These are phyloP conservation scores for Escallonia herrerae DNA, from an alignment of 129 eudicot species.

Conservation along the genomic window DNA sequence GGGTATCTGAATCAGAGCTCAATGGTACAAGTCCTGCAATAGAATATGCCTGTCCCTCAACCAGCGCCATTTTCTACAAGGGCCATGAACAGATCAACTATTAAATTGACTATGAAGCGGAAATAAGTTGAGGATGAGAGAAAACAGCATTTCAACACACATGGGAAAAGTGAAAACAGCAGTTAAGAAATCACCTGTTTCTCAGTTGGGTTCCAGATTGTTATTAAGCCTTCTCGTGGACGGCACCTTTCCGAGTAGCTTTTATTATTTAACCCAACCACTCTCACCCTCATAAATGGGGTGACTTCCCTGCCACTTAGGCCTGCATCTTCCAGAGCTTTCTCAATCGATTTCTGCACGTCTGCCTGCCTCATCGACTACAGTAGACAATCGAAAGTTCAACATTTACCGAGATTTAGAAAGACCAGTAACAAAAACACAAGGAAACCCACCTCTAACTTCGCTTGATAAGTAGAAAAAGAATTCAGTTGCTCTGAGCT, in stretches of 20 bases:
- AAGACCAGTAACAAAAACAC: background rate
- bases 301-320: conserved; percentile 61
- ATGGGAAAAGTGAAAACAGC: too few relatives aligned
- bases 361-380: conserved; percentile 65
- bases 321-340: conserved; percentile 70
- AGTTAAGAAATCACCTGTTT: conserved; percentile 46
- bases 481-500: conserved; percentile 63
- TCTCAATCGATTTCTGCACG: conserved; percentile 59
- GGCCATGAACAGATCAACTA: conserved; percentile 4
- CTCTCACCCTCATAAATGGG: conserved; percentile 78
- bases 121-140: too few relatives aligned
- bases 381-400: conserved; percentile 5
- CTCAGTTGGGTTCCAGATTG: conserved; percentile 83
- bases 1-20: conserved; percentile 47
- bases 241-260: conserved; percentile 7
- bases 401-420: background rate
- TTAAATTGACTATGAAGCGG: too few relatives aligned
- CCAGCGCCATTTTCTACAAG: conserved; percentile 44
- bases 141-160: too few relatives aligned
- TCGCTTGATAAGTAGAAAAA: conserved; percentile 59
- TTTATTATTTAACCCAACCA: conserved; percentile 57
- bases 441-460: conserved; percentile 52
- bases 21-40: conserved; percentile 61
- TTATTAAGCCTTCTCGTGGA: conserved; percentile 52
- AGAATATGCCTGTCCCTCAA: conserved; percentile 73